These are phyloP conservation scores for Penicillium nordicum DNA, from an alignment of 2,329 filamentous ascomycete genomes.

Conservation along the genomic window DNA sequence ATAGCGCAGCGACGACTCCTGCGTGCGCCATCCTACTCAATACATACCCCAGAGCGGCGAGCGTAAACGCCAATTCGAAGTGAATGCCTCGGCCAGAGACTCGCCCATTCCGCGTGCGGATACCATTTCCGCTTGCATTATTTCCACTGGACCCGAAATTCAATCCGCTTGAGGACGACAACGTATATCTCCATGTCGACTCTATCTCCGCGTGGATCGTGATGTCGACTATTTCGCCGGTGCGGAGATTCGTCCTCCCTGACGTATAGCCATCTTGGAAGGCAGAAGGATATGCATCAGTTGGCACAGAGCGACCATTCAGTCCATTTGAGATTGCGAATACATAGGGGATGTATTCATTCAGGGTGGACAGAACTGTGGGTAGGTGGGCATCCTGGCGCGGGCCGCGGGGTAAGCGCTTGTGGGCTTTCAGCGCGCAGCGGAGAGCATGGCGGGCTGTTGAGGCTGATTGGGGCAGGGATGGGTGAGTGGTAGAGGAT, in stretches of 20 bases:
- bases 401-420: conserved; percentile 66
- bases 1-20: conserved; percentile 66
- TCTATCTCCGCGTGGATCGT: conserved; percentile 66
- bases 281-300: not conserved
- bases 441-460: conserved; percentile 80
- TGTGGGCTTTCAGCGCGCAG: conserved; percentile 82
- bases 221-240: conserved; percentile 64
- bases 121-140: conserved; percentile 4
- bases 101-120: conserved; percentile 59
- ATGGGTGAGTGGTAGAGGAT: conserved; percentile 79
- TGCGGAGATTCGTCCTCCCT: conserved; percentile 6
- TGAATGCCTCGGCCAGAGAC: conserved; percentile 70
- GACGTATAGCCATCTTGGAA: not conserved
- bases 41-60: conserved; percentile 73
- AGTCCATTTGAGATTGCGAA: conserved; percentile 72
- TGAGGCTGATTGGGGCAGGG: conserved; percentile 76
- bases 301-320: conserved; percentile 31
- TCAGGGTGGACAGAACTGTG: conserved; percentile 65
- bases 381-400: conserved; percentile 69
- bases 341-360: conserved; percentile 79
- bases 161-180: conserved; percentile 54
- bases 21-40: conserved; percentile 69
- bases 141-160: not conserved
- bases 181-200: conserved; percentile 75
- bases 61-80: conserved; percentile 75